Percentiles rank a stretch among this genome's conserved stretches.
Conservation (phyloP, 2,329 filamentous ascomycete species). For the Penicillium sp. region DNA sequence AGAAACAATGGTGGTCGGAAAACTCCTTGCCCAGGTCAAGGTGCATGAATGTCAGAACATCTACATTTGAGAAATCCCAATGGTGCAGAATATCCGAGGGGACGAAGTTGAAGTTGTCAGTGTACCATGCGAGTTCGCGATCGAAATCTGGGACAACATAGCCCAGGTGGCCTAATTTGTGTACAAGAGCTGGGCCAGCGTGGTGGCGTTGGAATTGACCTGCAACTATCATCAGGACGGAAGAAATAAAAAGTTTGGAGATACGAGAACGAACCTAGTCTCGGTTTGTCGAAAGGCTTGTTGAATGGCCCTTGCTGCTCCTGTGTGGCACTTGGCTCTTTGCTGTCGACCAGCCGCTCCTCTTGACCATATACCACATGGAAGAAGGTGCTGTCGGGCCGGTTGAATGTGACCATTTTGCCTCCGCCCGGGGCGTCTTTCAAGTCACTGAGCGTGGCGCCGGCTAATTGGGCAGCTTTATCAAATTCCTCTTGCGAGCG, state of each 20-base stretch:
- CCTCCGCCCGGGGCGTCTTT: conserved; percentile 26
- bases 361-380: conserved; percentile 59
- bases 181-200: conserved; percentile 29
- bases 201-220: conserved; percentile 37
- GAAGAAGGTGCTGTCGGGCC: conserved; percentile 58
- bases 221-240: background rate
- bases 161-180: conserved; percentile 46
- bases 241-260: too few species aligned
- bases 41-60: conserved; percentile 50
- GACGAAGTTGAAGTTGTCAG: conserved; percentile 44
- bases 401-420: conserved; percentile 27
- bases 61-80: conserved; percentile 31
- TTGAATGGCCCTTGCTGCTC: conserved; percentile 19
- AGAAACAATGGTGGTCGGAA: conserved; percentile 9
- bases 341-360: conserved; percentile 35
- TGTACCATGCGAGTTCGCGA: conserved; percentile 38
- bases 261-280: too few species aligned
- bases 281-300: conserved; percentile 15
- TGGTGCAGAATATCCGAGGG: conserved; percentile 35
- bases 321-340: conserved; percentile 15
- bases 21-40: conserved; percentile 4
- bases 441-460: conserved; percentile 54
- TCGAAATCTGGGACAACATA: conserved; percentile 35
- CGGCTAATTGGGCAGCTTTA: conserved; percentile 48
- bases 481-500: conserved; percentile 57